phyloP scores from a whole-genome alignment of 2,329 filamentous ascomycete genomes.

The Colletotrichum spaethianum region DNA sequence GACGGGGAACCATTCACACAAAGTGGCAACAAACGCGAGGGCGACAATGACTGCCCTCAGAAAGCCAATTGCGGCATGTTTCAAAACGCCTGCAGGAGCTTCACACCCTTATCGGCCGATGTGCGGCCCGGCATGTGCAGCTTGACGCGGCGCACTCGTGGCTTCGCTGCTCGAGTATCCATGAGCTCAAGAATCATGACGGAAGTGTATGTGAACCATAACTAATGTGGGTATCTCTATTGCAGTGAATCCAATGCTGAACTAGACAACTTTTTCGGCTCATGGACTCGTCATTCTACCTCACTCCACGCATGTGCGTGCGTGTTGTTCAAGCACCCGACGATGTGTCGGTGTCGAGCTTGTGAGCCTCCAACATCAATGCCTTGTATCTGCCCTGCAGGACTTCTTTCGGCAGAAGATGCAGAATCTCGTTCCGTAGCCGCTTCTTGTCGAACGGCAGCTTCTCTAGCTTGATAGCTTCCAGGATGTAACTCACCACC shows the following conservation, averaged over 20 bases:
- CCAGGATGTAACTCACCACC: constrained; percentile 72
- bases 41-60: not conserved
- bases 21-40: not conserved
- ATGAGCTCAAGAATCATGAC: too few species aligned
- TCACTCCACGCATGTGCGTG: not conserved
- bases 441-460: constrained; percentile 64
- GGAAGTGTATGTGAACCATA: not conserved
- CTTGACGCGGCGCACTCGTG: not conserved
- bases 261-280: not conserved
- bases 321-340: not conserved
- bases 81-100: not conserved
- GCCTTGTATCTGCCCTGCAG: constrained; percentile 46
- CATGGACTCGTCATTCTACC: not conserved
- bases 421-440: constrained; percentile 61
- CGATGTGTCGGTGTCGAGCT: constrained; percentile 6
- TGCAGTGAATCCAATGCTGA: constrained; percentile 19
- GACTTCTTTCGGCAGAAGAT: constrained; percentile 47
- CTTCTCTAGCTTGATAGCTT: constrained; percentile 65
- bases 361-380: constrained; percentile 46
- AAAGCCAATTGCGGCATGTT: not conserved
- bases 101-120: constrained; percentile 1
- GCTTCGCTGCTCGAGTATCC: not conserved
- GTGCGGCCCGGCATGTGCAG: not conserved
- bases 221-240: constrained; percentile 35
- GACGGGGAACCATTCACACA: not conserved